These are phyloP conservation scores for Trametes elegans DNA, from an alignment of 768 basidiomycete genomes.

Conservation along the genomic window DNA sequence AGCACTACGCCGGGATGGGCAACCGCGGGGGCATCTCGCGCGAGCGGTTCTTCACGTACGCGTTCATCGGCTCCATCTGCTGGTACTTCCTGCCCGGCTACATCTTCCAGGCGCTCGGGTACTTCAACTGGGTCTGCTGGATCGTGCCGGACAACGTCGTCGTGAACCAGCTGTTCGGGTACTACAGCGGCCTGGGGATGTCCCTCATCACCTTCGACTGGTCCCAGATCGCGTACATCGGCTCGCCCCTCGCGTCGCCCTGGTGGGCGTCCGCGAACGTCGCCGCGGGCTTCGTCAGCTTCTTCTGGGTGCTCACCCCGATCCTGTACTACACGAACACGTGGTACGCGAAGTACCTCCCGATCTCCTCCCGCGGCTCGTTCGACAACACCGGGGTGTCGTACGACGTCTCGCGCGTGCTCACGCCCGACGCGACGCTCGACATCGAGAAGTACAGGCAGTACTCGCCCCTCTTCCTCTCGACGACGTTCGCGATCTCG, in stretches of 20 bases:
- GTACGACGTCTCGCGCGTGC: slow-evolving; percentile 43
- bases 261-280: slow-evolving; percentile 85
- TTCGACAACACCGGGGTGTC: slow-evolving; percentile 44
- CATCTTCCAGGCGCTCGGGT: slow-evolving; percentile 51
- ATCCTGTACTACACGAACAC: slow-evolving; percentile 67
- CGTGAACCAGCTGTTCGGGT: slow-evolving; percentile 78
- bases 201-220: slow-evolving; percentile 80
- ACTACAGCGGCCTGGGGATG: slow-evolving; percentile 46
- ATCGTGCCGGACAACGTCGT: slow-evolving; percentile 66
- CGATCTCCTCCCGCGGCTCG: slow-evolving; percentile 37
- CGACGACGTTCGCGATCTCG: slow-evolving; percentile 68
- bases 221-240: slow-evolving; percentile 67
- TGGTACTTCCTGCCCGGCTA: slow-evolving; percentile 73
- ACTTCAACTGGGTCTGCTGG: slow-evolving; percentile 55
- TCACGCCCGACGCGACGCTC: slow-evolving; percentile 36
- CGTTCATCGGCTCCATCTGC: slow-evolving; percentile 34
- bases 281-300: slow-evolving; percentile 56
- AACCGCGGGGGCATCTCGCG: slow-evolving; percentile 47
- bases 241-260: slow-evolving; percentile 71
- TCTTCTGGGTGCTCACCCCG: slow-evolving; percentile 70
- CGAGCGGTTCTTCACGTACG: slow-evolving; percentile 49
- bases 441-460: slow-evolving; percentile 37
- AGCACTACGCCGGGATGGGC: slow-evolving; percentile 42
- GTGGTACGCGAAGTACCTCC: slow-evolving; percentile 68
- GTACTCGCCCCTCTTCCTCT: slow-evolving; percentile 48